Conservation (phyloP, 176 grass and related monocot species). For the Triticum timopheevii region DNA sequence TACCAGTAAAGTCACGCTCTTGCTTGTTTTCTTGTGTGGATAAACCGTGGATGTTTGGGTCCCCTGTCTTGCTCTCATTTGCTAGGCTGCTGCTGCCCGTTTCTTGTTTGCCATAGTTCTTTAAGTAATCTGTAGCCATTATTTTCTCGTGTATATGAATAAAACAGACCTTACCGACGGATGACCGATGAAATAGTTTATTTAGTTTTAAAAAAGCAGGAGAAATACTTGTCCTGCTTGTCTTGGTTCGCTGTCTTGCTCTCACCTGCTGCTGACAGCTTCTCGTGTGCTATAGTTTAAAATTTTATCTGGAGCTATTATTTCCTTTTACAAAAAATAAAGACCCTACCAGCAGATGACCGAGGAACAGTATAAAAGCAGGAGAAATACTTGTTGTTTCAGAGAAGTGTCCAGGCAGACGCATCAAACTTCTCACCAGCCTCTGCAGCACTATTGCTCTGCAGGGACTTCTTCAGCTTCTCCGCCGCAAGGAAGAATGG, state of each 20-base stretch:
- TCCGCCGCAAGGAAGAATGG: conserved; percentile 32
- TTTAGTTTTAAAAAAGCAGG: background rate
- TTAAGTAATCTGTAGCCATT: background rate
- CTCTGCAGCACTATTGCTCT: background rate
- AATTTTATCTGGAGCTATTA: background rate
- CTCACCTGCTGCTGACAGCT: background rate
- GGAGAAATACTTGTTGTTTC: background rate
- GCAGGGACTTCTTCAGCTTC: conserved; percentile 14
- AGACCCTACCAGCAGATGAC: conserved; percentile 16
- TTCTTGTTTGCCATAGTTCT: background rate
- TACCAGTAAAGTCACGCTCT: background rate
- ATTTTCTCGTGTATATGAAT: background rate
- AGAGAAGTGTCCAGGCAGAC: conserved; percentile 14
- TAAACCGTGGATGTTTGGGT: background rate
- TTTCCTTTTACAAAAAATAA: background rate
- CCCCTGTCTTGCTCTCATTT: background rate
- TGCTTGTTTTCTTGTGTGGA: background rate
- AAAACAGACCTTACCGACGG: background rate
- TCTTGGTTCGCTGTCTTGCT: background rate
- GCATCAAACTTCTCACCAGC: background rate
- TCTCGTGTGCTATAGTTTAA: background rate
- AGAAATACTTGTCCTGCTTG: background rate
- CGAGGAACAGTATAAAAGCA: background rate
- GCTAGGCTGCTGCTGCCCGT: background rate
- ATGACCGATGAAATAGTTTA: background rate